These are phyloP conservation scores for Leccinum broughii DNA, from an alignment of 768 basidiomycete genomes.

Conservation along the genomic window DNA sequence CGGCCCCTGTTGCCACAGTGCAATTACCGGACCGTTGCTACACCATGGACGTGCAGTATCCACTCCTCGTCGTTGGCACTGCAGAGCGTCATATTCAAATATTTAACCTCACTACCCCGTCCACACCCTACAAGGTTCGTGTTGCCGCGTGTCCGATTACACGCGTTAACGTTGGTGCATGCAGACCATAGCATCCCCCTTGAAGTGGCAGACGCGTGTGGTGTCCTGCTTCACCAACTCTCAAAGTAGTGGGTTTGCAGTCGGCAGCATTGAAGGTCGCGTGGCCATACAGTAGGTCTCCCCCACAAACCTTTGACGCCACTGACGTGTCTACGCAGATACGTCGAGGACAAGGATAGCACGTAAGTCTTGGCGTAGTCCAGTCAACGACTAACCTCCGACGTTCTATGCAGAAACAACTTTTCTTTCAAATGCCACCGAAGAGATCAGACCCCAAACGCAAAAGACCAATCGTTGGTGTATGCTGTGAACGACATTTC, in stretches of 20 bases:
- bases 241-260: constrained; percentile 67
- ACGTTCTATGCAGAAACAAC: constrained; percentile 51
- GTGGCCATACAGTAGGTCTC: constrained; percentile 90
- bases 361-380: constrained; percentile 43
- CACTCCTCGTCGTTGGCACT: constrained; percentile 88
- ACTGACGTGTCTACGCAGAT: constrained; percentile 44
- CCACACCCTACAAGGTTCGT: constrained; percentile 66
- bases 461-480: constrained; percentile 68
- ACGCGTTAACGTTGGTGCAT: constrained; percentile 3
- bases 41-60: constrained; percentile 77
- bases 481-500: constrained; percentile 85
- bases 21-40: constrained; percentile 90
- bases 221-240: constrained; percentile 80
- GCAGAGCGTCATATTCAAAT: constrained; percentile 92
- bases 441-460: constrained; percentile 51
- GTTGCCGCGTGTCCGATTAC: constrained; percentile 5
- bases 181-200: constrained; percentile 78
- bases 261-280: constrained; percentile 87
- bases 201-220: constrained; percentile 93
- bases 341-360: constrained; percentile 82
- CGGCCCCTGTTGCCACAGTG: constrained; percentile 76
- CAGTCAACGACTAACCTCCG: neutral
- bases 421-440: constrained; percentile 90
- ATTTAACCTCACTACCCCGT: constrained; percentile 83
- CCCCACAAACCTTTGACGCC: neutral